Evolutionary conservation across 352 stramenopile genomes (phyloP).

Genomic region (Pythium diclinum): DNA sequence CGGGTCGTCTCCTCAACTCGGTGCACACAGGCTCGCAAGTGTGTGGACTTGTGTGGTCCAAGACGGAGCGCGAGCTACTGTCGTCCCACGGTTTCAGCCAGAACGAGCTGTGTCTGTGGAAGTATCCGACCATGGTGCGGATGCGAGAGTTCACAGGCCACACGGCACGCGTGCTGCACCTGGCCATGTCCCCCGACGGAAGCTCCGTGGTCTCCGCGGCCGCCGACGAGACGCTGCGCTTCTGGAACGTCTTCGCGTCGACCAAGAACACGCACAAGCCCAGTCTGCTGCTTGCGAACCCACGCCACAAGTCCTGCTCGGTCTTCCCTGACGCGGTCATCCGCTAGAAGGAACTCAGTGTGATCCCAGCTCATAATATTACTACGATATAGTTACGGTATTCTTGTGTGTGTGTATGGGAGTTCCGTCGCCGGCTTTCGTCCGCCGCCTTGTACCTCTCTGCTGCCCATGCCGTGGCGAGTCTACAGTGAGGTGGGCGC

Average conservation of each 20-base stretch:
- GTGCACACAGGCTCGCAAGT: conserved; percentile 95
- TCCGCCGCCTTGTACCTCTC: not conserved
- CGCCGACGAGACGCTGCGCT: conserved; percentile 95
- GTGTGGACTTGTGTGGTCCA: conserved; percentile 90
- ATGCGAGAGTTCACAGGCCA: conserved; percentile 94
- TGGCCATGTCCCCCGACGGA: conserved; percentile 92
- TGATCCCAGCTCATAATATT: conserved; percentile 26
- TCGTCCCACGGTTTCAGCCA: conserved; percentile 94
- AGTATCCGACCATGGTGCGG: conserved; percentile 92
- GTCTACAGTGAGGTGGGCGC: not conserved
- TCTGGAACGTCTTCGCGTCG: conserved; percentile 92
- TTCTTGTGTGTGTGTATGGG: not conserved
- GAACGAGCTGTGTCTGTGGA: conserved; percentile 95
- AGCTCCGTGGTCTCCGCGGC: conserved; percentile 90
- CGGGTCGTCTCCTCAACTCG: conserved; percentile 85
- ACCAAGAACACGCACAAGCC: conserved; percentile 14
- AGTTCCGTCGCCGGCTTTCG: not conserved
- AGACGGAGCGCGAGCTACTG: conserved; percentile 86
- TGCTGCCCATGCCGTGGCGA: not conserved
- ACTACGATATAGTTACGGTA: conserved; percentile 18
- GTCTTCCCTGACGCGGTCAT: conserved; percentile 23
- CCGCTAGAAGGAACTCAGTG: conserved; percentile 3
- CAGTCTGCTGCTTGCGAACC: conserved; percentile 9
- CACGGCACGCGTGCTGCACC: conserved; percentile 90
- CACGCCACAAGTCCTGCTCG: not conserved